Evolutionary conservation across 768 basidiomycete species (phyloP), one percentile per base, ranked within the genome.

Genomic region (Leucocoprinus sp.): DNA sequence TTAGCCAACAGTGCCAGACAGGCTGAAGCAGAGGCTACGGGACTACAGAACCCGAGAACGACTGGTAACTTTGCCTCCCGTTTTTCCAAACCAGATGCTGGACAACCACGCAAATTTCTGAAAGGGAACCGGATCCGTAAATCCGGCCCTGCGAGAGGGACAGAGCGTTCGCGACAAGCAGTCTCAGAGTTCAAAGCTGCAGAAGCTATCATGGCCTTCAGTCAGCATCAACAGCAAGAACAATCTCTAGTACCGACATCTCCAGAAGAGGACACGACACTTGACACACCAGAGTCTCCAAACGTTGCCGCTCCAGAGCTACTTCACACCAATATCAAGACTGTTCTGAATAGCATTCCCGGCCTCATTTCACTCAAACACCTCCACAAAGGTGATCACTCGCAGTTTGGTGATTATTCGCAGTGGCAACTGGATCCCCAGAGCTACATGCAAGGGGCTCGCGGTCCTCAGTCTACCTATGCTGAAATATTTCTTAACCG

Each of bases 291-390:
- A 52, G 31, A 52, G 1, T 51, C 54, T 14, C 57, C 63, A 2
- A 56, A 58, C 33, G 51, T 63, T 26, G 50, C 48, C 14, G 49
- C 51, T 21, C 59, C 60, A 3, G 57, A 61, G 35, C 22, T 37
- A 12, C 42, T 54, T 27, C 52, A 60, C 9, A 50, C 51, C 31
- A 51, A 60, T 22, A 55, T 65, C 26, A 53, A 56, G 5, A 53
- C 52, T 14, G 12, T 60, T 2, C 60, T 67, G 40, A 46, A 49
- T 21, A 24, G 19, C 17, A 42, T 41, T 15, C 42, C 37, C 27
- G 45, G 21, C 12, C 37, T 37, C 22, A 38, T 49, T 15, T 40
- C 37, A 27, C 1, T 42, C 8, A 35, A 22, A 21, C 42, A 37
- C 28, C 17, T 40, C 17, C 38, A 19, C 28, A 38, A 35, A 24